Evolutionary conservation across 176 grass and related monocot genomes (phyloP).

Genomic region (Bonia amplexicaulis): DNA sequence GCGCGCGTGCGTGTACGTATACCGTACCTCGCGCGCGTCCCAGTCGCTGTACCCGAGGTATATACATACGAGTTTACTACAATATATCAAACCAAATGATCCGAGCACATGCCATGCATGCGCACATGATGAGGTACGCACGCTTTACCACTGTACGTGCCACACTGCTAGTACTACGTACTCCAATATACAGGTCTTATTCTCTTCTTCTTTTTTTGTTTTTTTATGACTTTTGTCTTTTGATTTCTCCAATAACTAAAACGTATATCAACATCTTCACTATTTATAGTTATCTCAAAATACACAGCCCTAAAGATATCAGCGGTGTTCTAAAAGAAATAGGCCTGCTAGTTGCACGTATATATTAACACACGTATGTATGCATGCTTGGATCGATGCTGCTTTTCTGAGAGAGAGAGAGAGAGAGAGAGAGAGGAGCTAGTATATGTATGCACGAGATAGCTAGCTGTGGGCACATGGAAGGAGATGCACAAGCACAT

Average conservation of each 20-base stretch:
- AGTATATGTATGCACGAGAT: background rate
- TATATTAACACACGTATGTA: too few relatives aligned
- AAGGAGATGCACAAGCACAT: conserved; percentile 31
- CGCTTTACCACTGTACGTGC: background rate
- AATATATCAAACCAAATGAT: background rate
- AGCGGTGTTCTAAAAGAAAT: too few relatives aligned
- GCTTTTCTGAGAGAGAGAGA: background rate
- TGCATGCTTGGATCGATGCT: background rate
- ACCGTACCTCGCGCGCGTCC: too few relatives aligned
- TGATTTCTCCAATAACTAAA: too few relatives aligned
- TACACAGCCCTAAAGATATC: too few relatives aligned
- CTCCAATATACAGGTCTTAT: too few relatives aligned
- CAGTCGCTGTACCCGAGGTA: background rate
- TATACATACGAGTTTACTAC: background rate
- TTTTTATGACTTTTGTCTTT: too few relatives aligned
- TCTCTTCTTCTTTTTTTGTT: too few relatives aligned
- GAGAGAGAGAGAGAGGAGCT: background rate
- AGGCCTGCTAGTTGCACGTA: too few relatives aligned
- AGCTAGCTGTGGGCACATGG: conserved; percentile 17
- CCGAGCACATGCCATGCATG: background rate
- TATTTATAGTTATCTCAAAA: too few relatives aligned
- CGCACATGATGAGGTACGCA: background rate
- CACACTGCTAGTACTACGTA: background rate
- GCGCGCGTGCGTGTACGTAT: background rate
- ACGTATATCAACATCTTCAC: too few relatives aligned